Conservation (phyloP, 2,329 filamentous ascomycete species). For the Penicillium thymicola region DNA sequence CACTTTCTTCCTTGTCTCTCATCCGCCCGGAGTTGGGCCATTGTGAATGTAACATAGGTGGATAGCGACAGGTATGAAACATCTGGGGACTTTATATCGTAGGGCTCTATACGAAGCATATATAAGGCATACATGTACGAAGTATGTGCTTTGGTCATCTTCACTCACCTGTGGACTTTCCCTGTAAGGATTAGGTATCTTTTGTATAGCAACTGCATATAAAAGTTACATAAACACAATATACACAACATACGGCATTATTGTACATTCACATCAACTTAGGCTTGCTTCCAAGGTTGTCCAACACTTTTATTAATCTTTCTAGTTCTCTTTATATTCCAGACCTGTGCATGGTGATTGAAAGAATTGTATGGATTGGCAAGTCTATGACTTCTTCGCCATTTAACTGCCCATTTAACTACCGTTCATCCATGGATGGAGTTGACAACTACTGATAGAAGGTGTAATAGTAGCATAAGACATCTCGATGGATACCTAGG, state of each 20-base stretch:
- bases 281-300: background rate
- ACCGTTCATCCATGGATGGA: no score
- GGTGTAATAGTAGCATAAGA: background rate
- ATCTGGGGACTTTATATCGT: background rate
- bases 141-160: no score
- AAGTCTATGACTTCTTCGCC: no score
- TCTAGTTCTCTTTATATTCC: background rate
- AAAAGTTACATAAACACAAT: background rate
- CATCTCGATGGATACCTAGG: no score
- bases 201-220: background rate
- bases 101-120: background rate
- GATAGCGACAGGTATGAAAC: background rate
- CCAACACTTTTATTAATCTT: background rate
- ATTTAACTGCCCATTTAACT: no score
- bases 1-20: slow-evolving; percentile 6
- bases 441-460: background rate
- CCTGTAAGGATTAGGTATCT: background rate
- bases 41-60: background rate
- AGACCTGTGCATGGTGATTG: background rate
- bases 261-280: background rate
- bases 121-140: background rate
- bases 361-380: no score
- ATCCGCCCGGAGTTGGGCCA: background rate
- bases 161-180: no score
- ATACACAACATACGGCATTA: background rate